Conservation (phyloP, 495 filamentous ascomycete species). For the Hypomontagnella submonticulosa region DNA sequence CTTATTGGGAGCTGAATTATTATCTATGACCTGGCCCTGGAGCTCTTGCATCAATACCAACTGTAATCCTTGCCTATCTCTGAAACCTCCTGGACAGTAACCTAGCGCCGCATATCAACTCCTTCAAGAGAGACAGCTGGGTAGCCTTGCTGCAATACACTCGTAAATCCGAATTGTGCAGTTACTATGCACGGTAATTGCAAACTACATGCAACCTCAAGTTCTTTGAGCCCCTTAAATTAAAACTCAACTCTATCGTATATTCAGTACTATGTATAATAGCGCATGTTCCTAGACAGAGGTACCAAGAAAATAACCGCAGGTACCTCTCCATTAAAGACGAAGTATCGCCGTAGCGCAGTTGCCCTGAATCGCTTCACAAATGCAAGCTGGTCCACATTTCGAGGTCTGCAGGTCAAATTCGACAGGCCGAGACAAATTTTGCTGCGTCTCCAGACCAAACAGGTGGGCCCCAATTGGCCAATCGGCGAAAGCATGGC, state of each 20-base stretch:
- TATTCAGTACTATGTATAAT: slow-evolving; percentile 4
- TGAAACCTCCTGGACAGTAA: slow-evolving; percentile 28
- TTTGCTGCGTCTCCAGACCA: slow-evolving; percentile 46
- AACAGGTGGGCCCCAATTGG: slow-evolving; percentile 40
- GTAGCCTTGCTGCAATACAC: slow-evolving; percentile 3
- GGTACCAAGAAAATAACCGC: slow-evolving; percentile 41
- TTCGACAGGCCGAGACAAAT: slow-evolving; percentile 45
- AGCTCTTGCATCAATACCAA: slow-evolving; percentile 14
- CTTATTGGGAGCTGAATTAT: slow-evolving; percentile 30
- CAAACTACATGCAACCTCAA: slow-evolving; percentile 3
- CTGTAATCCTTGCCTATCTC: slow-evolving; percentile 23
- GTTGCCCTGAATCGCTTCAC: slow-evolving; percentile 42
- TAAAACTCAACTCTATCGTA: background rate
- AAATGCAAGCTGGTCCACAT: slow-evolving; percentile 40
- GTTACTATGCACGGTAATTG: background rate
- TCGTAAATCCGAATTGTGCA: slow-evolving; percentile 1
- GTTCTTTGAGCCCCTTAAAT: background rate
- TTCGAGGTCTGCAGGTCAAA: slow-evolving; percentile 46
- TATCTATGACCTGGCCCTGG: slow-evolving; percentile 29
- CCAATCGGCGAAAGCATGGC: slow-evolving; percentile 35
- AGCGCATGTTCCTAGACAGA: slow-evolving; percentile 18
- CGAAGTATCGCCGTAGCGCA: slow-evolving; percentile 35
- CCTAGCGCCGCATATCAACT: slow-evolving; percentile 26
- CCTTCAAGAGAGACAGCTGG: slow-evolving; percentile 10
- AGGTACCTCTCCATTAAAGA: slow-evolving; percentile 27